A percentile compares a stretch with the other conserved stretches of the same genome.
These are phyloP conservation scores for Neofusicoccum sp. DNA, from an alignment of 2,329 filamentous ascomycete genomes.

Conservation along the genomic window DNA sequence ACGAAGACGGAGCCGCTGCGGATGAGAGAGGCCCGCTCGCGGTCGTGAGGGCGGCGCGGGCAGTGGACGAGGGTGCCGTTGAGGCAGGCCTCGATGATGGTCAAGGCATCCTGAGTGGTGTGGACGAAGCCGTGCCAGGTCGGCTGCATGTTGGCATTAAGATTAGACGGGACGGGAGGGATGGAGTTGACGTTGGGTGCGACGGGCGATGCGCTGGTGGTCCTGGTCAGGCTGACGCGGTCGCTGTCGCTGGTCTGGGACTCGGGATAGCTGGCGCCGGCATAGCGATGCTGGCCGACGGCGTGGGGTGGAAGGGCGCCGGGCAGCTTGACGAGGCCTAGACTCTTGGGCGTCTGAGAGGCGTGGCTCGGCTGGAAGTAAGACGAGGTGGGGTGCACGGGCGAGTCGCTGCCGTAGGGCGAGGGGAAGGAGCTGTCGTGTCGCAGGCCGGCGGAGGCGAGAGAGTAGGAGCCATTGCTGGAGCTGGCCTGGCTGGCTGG, in stretches of 20 bases:
- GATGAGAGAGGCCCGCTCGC: constrained; percentile 74
- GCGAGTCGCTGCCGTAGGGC: constrained; percentile 3
- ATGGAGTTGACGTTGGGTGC: constrained; percentile 5
- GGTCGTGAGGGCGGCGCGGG: constrained; percentile 79
- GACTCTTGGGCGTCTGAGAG: background rate
- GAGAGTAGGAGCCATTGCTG: constrained; percentile 6
- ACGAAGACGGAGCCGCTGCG: constrained; percentile 80
- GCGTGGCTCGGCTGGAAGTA: constrained; percentile 3
- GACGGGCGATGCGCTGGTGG: constrained; percentile 8
- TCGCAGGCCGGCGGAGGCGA: background rate
- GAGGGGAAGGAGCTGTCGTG: constrained; percentile 13
- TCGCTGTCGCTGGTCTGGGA: constrained; percentile 14
- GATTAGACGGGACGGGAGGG: constrained; percentile 13
- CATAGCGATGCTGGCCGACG: background rate
- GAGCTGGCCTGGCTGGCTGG: constrained; percentile 4
- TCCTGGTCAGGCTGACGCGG: background rate
- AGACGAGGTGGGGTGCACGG: background rate
- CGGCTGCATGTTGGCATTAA: constrained; percentile 50
- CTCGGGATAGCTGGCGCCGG: constrained; percentile 8
- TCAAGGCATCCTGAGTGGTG: constrained; percentile 72
- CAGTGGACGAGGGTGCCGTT: constrained; percentile 70
- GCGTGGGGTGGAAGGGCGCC: constrained; percentile 2
- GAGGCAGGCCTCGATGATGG: constrained; percentile 78
- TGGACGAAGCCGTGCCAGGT: constrained; percentile 67
- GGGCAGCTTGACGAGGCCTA: background rate